A percentile compares a stretch with the other conserved stretches of the same genome.
Conservation (phyloP, 75 land plant species). For the Cunninghamia lanceolata region DNA sequence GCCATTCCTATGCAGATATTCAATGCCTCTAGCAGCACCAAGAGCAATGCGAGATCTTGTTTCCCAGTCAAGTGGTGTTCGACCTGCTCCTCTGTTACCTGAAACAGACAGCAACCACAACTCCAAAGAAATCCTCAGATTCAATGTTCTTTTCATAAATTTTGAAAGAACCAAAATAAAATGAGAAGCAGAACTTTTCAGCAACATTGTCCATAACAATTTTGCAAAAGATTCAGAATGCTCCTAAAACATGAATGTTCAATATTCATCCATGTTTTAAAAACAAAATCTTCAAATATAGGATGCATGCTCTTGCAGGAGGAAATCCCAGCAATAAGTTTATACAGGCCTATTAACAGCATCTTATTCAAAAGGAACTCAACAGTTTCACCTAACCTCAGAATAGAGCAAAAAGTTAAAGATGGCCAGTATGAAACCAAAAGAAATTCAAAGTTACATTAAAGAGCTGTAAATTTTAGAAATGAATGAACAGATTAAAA, state of each 20-base stretch:
- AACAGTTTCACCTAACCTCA: too few relatives aligned
- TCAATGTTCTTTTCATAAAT: background rate
- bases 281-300: background rate
- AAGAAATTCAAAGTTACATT: background rate
- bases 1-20: slow-evolving; percentile 58
- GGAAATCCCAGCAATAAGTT: background rate
- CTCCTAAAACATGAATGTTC: background rate
- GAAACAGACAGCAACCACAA: slow-evolving; percentile 17
- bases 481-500: background rate
- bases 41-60: slow-evolving; percentile 63
- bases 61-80: slow-evolving; percentile 79
- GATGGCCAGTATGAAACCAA: background rate
- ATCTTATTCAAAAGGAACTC: too few relatives aligned
- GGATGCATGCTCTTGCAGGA: background rate
- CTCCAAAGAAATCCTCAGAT: slow-evolving; percentile 12
- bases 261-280: background rate
- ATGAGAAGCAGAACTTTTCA: background rate
- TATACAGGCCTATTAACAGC: too few relatives aligned
- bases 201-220: background rate
- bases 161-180: background rate
- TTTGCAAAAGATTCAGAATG: background rate
- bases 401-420: too few relatives aligned
- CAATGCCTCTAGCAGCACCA: slow-evolving; percentile 72
- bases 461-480: background rate
- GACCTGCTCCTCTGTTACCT: slow-evolving; percentile 70